These are phyloP conservation scores for Parietaria judaica DNA, from an alignment of 306 rosid genomes.

Conservation along the genomic window DNA sequence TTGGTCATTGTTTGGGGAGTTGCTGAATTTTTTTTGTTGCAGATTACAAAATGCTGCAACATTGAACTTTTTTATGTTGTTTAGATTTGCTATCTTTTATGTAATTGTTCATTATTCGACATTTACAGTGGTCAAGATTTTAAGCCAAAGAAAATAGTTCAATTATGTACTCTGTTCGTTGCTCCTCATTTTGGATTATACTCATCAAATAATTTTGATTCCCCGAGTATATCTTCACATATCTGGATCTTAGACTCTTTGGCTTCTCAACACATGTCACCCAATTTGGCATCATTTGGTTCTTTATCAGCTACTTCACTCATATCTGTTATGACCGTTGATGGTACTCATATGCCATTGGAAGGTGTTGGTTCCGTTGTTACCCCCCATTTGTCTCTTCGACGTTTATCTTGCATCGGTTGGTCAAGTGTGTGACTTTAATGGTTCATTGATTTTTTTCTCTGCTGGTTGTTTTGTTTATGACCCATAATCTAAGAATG, in stretches of 20 bases:
- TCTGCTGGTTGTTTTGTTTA: constrained; percentile 9
- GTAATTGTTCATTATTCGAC: no score
- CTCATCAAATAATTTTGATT: no score
- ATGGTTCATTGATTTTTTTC: constrained; percentile 1
- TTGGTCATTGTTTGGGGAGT: no score
- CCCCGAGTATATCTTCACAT: background rate
- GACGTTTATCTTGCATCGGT: background rate
- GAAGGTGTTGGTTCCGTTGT: background rate
- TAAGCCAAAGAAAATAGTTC: no score
- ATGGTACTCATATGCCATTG: constrained; percentile 11
- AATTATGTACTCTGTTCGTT: no score
- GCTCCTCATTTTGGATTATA: no score
- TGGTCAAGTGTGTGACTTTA: constrained; percentile 8
- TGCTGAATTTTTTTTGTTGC: no score
- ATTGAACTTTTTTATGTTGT: no score
- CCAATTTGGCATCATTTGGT: background rate
- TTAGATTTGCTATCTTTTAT: no score
- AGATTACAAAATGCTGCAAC: no score
- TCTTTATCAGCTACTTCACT: background rate
- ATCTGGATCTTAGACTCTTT: background rate
- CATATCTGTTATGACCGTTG: background rate
- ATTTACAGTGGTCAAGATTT: no score
- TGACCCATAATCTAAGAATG: background rate
- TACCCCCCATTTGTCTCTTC: background rate
- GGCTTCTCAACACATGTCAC: constrained; percentile 1